These are phyloP conservation scores for Phialophora verrucosa DNA, from an alignment of 2,329 filamentous ascomycete species.

Conservation along the genomic window DNA sequence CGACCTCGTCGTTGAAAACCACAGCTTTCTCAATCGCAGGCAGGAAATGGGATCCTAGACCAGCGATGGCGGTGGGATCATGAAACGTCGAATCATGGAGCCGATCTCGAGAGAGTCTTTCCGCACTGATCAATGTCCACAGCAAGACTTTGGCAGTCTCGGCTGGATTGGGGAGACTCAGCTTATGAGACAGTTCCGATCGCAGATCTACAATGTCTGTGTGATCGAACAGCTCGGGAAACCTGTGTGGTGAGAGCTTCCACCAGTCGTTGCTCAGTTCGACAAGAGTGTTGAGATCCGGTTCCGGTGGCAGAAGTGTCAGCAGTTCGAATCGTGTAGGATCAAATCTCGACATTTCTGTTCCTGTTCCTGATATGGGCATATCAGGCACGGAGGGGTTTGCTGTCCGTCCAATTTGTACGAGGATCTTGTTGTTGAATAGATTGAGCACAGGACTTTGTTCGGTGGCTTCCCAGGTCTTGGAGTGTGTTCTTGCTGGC, in stretches of 20 bases:
- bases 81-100: constrained; percentile 4
- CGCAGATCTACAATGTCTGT: not conserved
- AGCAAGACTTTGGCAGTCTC: constrained; percentile 8
- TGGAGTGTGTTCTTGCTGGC: too few species aligned
- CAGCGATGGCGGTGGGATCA: constrained; percentile 1
- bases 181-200: constrained; percentile 3
- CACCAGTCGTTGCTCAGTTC: constrained; percentile 18
- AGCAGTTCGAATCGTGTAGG: constrained; percentile 9
- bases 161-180: constrained; percentile 13
- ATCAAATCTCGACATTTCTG: not conserved
- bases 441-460: too few species aligned
- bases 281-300: constrained; percentile 12
- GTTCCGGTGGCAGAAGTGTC: constrained; percentile 5
- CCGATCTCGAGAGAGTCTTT: not conserved
- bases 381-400: too few species aligned
- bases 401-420: too few species aligned
- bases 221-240: constrained; percentile 17
- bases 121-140: constrained; percentile 13
- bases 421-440: too few species aligned
- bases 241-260: constrained; percentile 13
- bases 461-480: too few species aligned
- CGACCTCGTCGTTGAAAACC: constrained; percentile 16
- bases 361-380: too few species aligned
- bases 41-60: not conserved
- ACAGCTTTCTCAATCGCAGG: constrained; percentile 11